Evolutionary conservation across 768 basidiomycete species (phyloP).

Genomic region (Lactifluus rugatus): DNA sequence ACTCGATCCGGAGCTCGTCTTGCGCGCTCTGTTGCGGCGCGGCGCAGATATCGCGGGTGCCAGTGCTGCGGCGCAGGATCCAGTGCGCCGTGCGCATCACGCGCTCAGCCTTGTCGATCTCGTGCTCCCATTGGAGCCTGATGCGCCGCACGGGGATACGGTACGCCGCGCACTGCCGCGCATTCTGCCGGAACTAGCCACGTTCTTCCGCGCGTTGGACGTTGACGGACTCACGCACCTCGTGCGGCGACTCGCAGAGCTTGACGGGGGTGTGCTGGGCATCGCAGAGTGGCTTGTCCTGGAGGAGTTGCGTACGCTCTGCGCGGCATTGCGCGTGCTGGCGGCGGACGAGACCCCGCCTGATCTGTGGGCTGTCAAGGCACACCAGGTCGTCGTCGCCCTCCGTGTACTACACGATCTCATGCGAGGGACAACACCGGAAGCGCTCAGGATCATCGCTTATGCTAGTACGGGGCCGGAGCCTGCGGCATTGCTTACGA

Average conservation of each 20-base stretch:
- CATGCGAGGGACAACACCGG: conserved; percentile 29
- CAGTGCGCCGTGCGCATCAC: conserved; percentile 46
- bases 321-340: conserved; percentile 41
- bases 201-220: conserved; percentile 50
- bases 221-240: conserved; percentile 40
- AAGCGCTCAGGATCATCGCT: conserved; percentile 33
- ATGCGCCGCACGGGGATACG: conserved; percentile 29
- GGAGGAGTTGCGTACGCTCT: conserved; percentile 55
- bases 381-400: conserved; percentile 42
- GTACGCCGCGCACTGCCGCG: conserved; percentile 45
- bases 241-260: conserved; percentile 41
- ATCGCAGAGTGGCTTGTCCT: conserved; percentile 61
- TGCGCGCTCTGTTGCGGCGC: conserved; percentile 48
- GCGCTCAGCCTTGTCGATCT: conserved; percentile 47
- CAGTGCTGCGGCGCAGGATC: conserved; percentile 34
- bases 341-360: conserved; percentile 30
- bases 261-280: conserved; percentile 49
- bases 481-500: conserved; percentile 32
- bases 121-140: conserved; percentile 37
- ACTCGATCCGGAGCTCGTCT: conserved; percentile 42
- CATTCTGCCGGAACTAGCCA: conserved; percentile 41
- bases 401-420: conserved; percentile 44
- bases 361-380: conserved; percentile 26
- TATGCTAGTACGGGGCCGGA: conserved; percentile 37
- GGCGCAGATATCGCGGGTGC: conserved; percentile 27